Conservation (phyloP, 257 asterid species). For the Scutellaria galericulata region DNA sequence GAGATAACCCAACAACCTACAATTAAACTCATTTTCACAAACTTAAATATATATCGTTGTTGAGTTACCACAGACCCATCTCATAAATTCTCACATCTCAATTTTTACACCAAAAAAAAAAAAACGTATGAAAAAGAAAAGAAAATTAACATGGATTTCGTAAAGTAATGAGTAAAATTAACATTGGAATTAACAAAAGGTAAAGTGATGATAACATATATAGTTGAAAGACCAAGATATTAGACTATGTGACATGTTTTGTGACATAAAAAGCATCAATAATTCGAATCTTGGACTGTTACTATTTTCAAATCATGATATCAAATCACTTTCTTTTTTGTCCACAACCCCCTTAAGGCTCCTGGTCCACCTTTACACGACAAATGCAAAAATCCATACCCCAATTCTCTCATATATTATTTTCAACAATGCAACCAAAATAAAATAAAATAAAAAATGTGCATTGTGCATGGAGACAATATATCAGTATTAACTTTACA, state of each 20-base stretch:
- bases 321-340: constrained; percentile 40
- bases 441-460: constrained; percentile 15
- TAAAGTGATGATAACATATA: constrained; percentile 27
- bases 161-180: constrained; percentile 26
- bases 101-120: too few species aligned
- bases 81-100: too few species aligned
- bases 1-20: too few species aligned
- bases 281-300: constrained; percentile 36
- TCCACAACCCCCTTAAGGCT: constrained; percentile 12
- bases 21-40: too few species aligned
- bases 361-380: constrained; percentile 51
- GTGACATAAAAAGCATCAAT: constrained; percentile 46
- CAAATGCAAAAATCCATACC: constrained; percentile 57
- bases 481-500: constrained; percentile 37
- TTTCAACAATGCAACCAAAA: constrained; percentile 5
- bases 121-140: too few species aligned
- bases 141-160: neutral
- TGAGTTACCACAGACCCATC: too few species aligned
- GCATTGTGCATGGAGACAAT: constrained; percentile 48
- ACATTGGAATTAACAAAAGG: constrained; percentile 41
- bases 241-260: constrained; percentile 23
- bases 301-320: constrained; percentile 48
- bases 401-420: constrained; percentile 25
- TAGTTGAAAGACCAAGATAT: constrained; percentile 29
- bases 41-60: too few species aligned